phyloP scores from a whole-genome alignment of 345 rosid genomes.

The Ceriops zippeliana region DNA sequence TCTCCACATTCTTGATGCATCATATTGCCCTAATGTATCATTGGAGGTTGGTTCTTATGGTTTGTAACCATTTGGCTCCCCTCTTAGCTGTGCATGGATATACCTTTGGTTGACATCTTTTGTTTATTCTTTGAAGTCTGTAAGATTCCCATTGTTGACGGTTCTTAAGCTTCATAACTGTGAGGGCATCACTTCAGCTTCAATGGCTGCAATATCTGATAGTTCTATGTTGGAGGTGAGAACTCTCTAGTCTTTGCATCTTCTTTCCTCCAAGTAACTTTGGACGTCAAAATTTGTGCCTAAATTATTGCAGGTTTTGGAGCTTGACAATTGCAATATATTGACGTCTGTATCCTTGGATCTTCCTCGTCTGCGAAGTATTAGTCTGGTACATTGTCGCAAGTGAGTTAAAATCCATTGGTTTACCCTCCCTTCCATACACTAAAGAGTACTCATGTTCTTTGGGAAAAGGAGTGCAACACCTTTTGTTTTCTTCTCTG shows the following conservation, averaged over 20 bases:
- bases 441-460: background rate
- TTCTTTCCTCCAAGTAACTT: background rate
- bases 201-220: conserved; percentile 80
- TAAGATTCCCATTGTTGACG: conserved; percentile 75
- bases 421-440: background rate
- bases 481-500: too few species aligned
- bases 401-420: conserved; percentile 26
- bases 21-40: conserved; percentile 92
- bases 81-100: conserved; percentile 11
- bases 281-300: conserved; percentile 4
- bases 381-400: conserved; percentile 58
- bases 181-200: conserved; percentile 92
- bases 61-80: background rate
- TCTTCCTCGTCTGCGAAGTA: conserved; percentile 69
- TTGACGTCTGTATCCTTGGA: conserved; percentile 87
- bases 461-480: background rate
- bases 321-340: conserved; percentile 83
- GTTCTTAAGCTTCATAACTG: conserved; percentile 92
- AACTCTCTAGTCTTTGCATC: conserved; percentile 14
- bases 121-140: conserved; percentile 58
- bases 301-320: conserved; percentile 64
- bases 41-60: conserved; percentile 63
- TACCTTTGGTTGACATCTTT: conserved; percentile 24
- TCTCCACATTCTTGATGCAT: conserved; percentile 78
- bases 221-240: conserved; percentile 75